Percentiles rank a stretch among this genome's conserved stretches.
Conservation (phyloP, 2,329 filamentous ascomycete species). For the Penicillium sp. region DNA sequence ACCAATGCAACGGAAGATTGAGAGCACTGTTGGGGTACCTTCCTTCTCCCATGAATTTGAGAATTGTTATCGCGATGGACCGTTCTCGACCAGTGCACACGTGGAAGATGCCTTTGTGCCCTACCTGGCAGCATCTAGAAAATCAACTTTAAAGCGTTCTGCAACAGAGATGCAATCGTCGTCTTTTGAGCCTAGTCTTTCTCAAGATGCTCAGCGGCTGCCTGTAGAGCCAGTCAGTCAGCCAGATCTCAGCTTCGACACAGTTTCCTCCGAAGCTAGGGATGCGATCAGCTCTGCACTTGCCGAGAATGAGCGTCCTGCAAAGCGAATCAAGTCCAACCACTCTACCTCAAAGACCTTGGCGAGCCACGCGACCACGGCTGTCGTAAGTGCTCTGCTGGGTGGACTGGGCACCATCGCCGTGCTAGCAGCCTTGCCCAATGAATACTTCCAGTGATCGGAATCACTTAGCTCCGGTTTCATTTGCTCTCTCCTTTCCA, state of each 20-base stretch:
- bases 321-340: constrained; percentile 30
- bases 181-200: background rate
- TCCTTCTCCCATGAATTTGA: background rate
- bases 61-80: constrained; percentile 22
- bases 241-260: constrained; percentile 9
- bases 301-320: constrained; percentile 20
- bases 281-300: constrained; percentile 14
- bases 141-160: constrained; percentile 29
- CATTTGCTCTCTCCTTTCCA: background rate
- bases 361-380: constrained; percentile 40
- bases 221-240: constrained; percentile 13
- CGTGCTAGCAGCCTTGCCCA: constrained; percentile 42
- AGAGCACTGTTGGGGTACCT: background rate
- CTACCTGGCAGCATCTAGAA: background rate
- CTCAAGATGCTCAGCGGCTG: constrained; percentile 29
- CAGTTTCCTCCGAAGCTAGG: constrained; percentile 8
- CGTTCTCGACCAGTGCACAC: constrained; percentile 10
- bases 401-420: constrained; percentile 44
- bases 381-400: constrained; percentile 40
- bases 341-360: constrained; percentile 22
- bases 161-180: constrained; percentile 28
- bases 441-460: constrained; percentile 41
- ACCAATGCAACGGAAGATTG: background rate
- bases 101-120: background rate
- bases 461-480: background rate